Evolutionary conservation across 73 alveolate species (phyloP).

Genomic region (Diophrys sp.): DNA sequence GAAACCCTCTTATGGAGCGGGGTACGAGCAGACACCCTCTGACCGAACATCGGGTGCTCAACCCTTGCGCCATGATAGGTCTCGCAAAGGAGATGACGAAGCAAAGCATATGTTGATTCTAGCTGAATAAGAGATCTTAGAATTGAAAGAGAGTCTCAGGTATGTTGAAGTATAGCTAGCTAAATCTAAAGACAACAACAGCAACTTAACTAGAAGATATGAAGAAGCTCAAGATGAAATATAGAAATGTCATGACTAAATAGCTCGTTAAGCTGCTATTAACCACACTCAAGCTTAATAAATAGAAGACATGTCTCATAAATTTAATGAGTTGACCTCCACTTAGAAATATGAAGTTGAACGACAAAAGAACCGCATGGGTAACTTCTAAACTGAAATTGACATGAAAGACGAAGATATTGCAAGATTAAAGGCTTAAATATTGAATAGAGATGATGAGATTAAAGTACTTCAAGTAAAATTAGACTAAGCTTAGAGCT

Average conservation of each 20-base stretch:
- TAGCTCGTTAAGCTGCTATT: slow-evolving; percentile 32
- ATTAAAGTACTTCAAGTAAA: slow-evolving; percentile 15
- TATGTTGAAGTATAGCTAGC: slow-evolving; percentile 50
- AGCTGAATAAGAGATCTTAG: slow-evolving; percentile 51
- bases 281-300: slow-evolving; percentile 38
- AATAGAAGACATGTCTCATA: slow-evolving; percentile 34
- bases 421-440: slow-evolving; percentile 33
- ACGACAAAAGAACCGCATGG: slow-evolving; percentile 16
- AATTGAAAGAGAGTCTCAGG: slow-evolving; percentile 44
- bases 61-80: too few species aligned
- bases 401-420: slow-evolving; percentile 59
- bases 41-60: too few species aligned
- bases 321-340: slow-evolving; percentile 35
- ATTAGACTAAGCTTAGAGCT: background rate
- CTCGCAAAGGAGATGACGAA: slow-evolving; percentile 42
- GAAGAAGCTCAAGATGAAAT: slow-evolving; percentile 40
- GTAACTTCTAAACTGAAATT: slow-evolving; percentile 46
- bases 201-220: slow-evolving; percentile 11
- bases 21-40: too few species aligned
- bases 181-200: slow-evolving; percentile 30
- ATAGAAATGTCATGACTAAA: slow-evolving; percentile 26
- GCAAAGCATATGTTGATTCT: slow-evolving; percentile 25
- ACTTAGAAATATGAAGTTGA: slow-evolving; percentile 41
- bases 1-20: too few species aligned
- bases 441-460: slow-evolving; percentile 48